These are phyloP conservation scores for Tuber calosporum DNA, from an alignment of 495 filamentous ascomycete species.

Conservation along the genomic window DNA sequence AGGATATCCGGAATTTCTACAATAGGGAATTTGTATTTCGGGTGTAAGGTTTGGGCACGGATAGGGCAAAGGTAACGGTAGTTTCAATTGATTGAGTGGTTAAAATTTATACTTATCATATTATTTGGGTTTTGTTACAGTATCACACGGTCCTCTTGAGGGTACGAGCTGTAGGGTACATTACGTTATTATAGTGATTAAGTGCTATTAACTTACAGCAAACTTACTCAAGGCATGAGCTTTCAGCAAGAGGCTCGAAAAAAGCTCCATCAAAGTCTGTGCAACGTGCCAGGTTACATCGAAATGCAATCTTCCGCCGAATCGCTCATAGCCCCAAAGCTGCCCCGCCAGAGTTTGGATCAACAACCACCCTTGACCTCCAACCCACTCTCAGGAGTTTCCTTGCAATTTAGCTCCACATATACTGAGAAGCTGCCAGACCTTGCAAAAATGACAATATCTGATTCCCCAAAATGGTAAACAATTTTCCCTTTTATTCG, in stretches of 20 bases:
- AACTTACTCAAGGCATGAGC: background rate
- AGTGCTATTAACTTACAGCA: background rate
- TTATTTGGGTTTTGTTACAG: background rate
- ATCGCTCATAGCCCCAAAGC: slow-evolving; percentile 8
- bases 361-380: slow-evolving; percentile 7
- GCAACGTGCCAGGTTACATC: background rate
- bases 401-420: background rate
- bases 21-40: background rate
- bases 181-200: background rate
- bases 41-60: background rate
- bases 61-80: background rate
- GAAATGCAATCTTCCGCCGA: background rate
- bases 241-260: background rate
- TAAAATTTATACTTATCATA: background rate
- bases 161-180: background rate
- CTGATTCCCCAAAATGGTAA: slow-evolving; percentile 32
- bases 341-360: slow-evolving; percentile 28
- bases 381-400: background rate
- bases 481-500: background rate
- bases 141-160: background rate
- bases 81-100: background rate
- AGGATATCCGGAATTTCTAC: background rate
- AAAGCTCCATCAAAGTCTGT: background rate
- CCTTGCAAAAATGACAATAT: slow-evolving; percentile 26
- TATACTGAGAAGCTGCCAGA: background rate